Evolutionary conservation across 2,329 filamentous ascomycete species (phyloP).

Genomic region (Sclerotinia trifoliorum): DNA sequence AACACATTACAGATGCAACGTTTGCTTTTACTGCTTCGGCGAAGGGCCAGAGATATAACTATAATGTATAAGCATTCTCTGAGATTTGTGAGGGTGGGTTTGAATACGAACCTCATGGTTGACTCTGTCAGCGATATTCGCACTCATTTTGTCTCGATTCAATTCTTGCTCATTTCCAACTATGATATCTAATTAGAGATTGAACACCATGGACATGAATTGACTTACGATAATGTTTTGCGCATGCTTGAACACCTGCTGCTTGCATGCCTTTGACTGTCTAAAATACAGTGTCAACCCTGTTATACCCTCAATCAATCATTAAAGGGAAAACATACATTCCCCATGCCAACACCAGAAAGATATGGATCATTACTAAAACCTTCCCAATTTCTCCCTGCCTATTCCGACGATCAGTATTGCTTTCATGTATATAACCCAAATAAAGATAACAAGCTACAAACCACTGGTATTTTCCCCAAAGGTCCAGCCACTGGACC

Average conservation of each 20-base stretch:
- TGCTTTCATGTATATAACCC: no score
- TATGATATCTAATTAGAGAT: slow-evolving; percentile 29
- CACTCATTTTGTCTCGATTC: slow-evolving; percentile 53
- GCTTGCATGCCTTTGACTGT: slow-evolving; percentile 59
- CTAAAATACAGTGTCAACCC: slow-evolving; percentile 35
- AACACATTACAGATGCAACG: slow-evolving; percentile 68
- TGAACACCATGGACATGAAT: slow-evolving; percentile 36
- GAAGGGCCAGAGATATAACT: slow-evolving; percentile 51
- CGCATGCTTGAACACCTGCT: slow-evolving; percentile 51
- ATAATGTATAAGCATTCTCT: neutral
- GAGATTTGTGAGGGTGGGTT: slow-evolving; percentile 28
- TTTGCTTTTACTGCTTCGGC: slow-evolving; percentile 66
- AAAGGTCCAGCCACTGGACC: slow-evolving; percentile 75
- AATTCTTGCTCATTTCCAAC: slow-evolving; percentile 69
- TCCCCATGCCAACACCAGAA: slow-evolving; percentile 59
- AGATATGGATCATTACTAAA: slow-evolving; percentile 79
- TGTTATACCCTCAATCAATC: neutral
- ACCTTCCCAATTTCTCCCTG: slow-evolving; percentile 80
- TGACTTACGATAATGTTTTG: slow-evolving; percentile 54
- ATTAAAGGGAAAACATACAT: slow-evolving; percentile 35
- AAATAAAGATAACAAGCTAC: neutral
- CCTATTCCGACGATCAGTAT: slow-evolving; percentile 49
- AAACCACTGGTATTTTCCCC: slow-evolving; percentile 60
- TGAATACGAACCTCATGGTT: slow-evolving; percentile 67
- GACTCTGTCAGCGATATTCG: slow-evolving; percentile 62